These are phyloP conservation scores for Dictyostelium citrinum DNA, from an alignment of 78 protist species.

Conservation along the genomic window DNA sequence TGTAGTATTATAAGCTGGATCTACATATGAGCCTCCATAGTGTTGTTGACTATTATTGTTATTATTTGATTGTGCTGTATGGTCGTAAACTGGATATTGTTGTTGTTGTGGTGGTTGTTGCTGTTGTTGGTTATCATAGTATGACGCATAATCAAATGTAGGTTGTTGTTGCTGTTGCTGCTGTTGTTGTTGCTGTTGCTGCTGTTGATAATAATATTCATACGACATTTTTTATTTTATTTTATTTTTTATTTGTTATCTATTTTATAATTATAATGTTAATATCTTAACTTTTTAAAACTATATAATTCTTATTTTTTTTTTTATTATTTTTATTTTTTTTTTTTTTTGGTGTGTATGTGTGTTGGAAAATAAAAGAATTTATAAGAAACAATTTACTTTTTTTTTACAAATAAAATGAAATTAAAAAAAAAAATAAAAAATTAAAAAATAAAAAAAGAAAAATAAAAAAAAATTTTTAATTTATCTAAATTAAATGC, in stretches of 20 bases:
- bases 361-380: no score
- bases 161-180: background rate
- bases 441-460: no score
- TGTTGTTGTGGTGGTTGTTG: slow-evolving; percentile 8
- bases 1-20: slow-evolving; percentile 2
- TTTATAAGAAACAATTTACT: no score
- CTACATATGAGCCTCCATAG: slow-evolving; percentile 1
- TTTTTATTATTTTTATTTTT: no score
- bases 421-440: no score
- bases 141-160: background rate
- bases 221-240: background rate
- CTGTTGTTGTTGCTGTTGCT: slow-evolving; percentile 22
- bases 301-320: no score
- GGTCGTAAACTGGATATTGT: slow-evolving; percentile 7
- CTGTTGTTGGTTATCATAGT: slow-evolving; percentile 27
- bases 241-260: background rate
- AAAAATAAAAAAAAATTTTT: no score
- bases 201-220: slow-evolving; percentile 1
- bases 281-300: no score
- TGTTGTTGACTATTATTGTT: background rate
- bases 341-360: no score
- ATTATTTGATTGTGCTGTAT: background rate
- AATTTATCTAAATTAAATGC: no score
- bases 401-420: no score
- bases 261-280: background rate